These are phyloP conservation scores for Vinca major DNA, from an alignment of 305 asterid species.

Conservation along the genomic window DNA sequence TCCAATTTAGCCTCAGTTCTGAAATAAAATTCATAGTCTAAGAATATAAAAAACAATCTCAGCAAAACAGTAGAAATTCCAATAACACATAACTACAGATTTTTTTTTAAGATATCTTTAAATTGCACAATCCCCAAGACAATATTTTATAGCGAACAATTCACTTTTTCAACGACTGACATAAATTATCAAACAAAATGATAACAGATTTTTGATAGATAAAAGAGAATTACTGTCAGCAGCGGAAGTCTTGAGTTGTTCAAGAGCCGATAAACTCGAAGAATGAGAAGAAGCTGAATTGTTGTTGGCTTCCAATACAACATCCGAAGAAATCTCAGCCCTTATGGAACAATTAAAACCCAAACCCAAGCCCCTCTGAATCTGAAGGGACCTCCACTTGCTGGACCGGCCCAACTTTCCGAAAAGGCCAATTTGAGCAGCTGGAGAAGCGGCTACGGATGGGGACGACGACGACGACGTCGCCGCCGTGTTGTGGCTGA, in stretches of 20 bases:
- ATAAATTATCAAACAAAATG: no score
- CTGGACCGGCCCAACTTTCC: constrained; percentile 31
- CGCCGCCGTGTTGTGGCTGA: constrained; percentile 28
- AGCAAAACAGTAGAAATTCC: background rate
- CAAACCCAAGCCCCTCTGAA: constrained; percentile 8
- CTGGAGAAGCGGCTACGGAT: constrained; percentile 30
- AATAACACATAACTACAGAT: background rate
- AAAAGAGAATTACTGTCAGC: constrained; percentile 55
- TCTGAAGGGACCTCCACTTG: constrained; percentile 2
- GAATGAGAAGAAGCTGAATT: constrained; percentile 43
- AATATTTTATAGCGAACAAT: no score
- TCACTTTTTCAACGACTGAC: no score
- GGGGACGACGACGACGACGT: background rate
- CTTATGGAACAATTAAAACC: constrained; percentile 19
- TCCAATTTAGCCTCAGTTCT: background rate
- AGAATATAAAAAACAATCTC: background rate
- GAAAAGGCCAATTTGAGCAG: constrained; percentile 34
- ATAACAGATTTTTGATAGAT: no score
- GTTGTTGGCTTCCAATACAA: constrained; percentile 22
- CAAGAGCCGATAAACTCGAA: constrained; percentile 89
- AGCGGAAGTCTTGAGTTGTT: constrained; percentile 84
- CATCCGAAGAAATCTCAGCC: constrained; percentile 45
- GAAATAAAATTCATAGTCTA: background rate
- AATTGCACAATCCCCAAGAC: no score
- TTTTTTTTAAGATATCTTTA: background rate